Base-by-base conservation (phyloP, 2,329 filamentous ascomycete genomes). In the Apiospora koreana region DNA sequence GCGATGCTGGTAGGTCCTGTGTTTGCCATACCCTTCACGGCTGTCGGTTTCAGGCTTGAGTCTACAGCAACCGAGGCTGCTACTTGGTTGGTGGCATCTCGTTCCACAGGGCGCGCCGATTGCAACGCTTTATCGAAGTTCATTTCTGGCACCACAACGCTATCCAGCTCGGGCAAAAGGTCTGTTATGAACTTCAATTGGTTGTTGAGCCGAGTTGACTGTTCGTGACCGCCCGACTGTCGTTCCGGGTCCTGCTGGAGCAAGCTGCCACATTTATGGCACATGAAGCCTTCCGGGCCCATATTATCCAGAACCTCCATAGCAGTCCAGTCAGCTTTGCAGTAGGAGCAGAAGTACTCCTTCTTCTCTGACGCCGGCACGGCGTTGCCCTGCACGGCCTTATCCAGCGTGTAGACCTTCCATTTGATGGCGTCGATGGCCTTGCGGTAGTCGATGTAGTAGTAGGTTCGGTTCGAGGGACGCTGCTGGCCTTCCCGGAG, bases 351-450 rank as follows among this genome's bases (percentile, higher is more conserved):
- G 71, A 92, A 91, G 77, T 95, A 97, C 79, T 98, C 96, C 80
- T 98, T 98, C 80, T 94, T 93, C 81, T 98, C 95, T 69, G 89
- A 89, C 12, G 92, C 92, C 0, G 94, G 92, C 23, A 93, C 91
- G 21, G 93, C 93, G 70, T 94, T 91, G 21, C 92, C 91, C 81
- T 98, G 95, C 71, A 98, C 94, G 69, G 92, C 91, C 79, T 95
- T 95, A 75, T 95, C 94, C 75, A 98, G 90, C 70, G 92, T 92
- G 79, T 95, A 95, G 68, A 97, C 91, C 73, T 94, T 92, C 88
- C 93, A 99, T 81, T 99, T 99, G 83, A 97, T 97, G 66, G 94
- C 94, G 82, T 99, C 96, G 77, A 99, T 94, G 45, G 95, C 94
- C 70, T 94, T 93, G 71, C 96, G 94, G 78, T 97, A 97, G 80